Conservation (phyloP, 2,329 filamentous ascomycete genomes). For the Diaporthe citri region DNA sequence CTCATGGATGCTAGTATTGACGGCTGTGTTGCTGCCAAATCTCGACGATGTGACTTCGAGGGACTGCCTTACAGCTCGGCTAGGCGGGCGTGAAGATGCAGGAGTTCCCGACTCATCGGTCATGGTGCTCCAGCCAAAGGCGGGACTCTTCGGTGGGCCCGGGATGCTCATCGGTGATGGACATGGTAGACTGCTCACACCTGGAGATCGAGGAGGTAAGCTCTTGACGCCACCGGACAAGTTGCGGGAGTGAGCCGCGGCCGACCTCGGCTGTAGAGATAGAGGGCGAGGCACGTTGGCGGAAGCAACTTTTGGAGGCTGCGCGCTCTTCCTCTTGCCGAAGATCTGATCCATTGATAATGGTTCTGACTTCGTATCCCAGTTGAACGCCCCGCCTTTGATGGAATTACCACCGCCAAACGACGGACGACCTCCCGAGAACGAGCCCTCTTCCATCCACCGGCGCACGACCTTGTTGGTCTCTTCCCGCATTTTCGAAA, state of each 20-base stretch:
- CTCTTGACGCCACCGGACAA: slow-evolving; percentile 30
- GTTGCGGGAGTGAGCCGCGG: slow-evolving; percentile 31
- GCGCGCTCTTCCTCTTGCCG: slow-evolving; percentile 50
- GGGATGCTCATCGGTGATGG: slow-evolving; percentile 39
- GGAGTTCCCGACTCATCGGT: slow-evolving; percentile 34
- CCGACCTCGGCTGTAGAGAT: slow-evolving; percentile 17
- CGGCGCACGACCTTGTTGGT: slow-evolving; percentile 70
- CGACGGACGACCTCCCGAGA: slow-evolving; percentile 59
- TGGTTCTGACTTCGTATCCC: slow-evolving; percentile 67
- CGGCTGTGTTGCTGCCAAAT: background rate
- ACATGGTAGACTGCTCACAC: slow-evolving; percentile 34
- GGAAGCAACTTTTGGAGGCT: slow-evolving; percentile 46
- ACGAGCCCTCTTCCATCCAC: slow-evolving; percentile 77
- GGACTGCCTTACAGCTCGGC: slow-evolving; percentile 31
- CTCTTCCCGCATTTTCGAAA: slow-evolving; percentile 66
- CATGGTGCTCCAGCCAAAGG: slow-evolving; percentile 38
- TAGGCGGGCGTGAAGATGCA: slow-evolving; percentile 35
- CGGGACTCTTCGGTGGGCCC: slow-evolving; percentile 31
- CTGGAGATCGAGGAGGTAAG: slow-evolving; percentile 34
- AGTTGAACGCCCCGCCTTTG: slow-evolving; percentile 68
- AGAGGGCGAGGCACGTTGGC: slow-evolving; percentile 41
- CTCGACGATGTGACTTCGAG: slow-evolving; percentile 20
- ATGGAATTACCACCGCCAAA: slow-evolving; percentile 56
- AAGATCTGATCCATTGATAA: slow-evolving; percentile 63
- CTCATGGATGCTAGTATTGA: slow-evolving; percentile 20